Percentiles rank a stretch among this genome's conserved stretches.
Conservation (phyloP, 768 basidiomycete species). For the Hydnum rufescens region DNA sequence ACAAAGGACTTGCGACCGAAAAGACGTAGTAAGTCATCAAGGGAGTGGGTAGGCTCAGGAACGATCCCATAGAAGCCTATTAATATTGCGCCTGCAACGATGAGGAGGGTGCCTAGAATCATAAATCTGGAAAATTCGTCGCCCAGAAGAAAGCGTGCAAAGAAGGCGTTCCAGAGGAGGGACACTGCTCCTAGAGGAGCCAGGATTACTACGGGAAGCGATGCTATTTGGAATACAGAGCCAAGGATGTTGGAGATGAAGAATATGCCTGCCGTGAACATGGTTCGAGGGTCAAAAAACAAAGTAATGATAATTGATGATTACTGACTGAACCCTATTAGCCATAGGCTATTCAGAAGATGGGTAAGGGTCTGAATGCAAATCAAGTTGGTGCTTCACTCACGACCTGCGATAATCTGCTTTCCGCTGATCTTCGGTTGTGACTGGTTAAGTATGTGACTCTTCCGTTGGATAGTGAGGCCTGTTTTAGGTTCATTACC, state of each 20-base stretch:
- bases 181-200: conserved; percentile 86
- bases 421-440: conserved; percentile 43
- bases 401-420: conserved; percentile 67
- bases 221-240: conserved; percentile 80
- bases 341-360: conserved; percentile 47
- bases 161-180: conserved; percentile 86
- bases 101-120: conserved; percentile 69
- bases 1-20: conserved; percentile 63
- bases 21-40: conserved; percentile 64
- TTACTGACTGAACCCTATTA: conserved; percentile 50
- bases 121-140: conserved; percentile 74
- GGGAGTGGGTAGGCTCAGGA: conserved; percentile 63
- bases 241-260: conserved; percentile 76
- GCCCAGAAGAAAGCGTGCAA: conserved; percentile 65
- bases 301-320: neutral
- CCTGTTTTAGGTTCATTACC: conserved; percentile 18
- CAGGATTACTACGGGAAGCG: conserved; percentile 84
- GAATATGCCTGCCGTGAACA: conserved; percentile 33
- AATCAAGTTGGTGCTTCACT: conserved; percentile 17
- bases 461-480: conserved; percentile 83
- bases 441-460: conserved; percentile 65
- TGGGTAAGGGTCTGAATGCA: neutral
- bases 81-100: conserved; percentile 72
- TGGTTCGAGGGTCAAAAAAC: neutral
- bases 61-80: conserved; percentile 88